Conservation (phyloP, 1,284 basidiomycete genomes). For the Malassezia dermatis region DNA sequence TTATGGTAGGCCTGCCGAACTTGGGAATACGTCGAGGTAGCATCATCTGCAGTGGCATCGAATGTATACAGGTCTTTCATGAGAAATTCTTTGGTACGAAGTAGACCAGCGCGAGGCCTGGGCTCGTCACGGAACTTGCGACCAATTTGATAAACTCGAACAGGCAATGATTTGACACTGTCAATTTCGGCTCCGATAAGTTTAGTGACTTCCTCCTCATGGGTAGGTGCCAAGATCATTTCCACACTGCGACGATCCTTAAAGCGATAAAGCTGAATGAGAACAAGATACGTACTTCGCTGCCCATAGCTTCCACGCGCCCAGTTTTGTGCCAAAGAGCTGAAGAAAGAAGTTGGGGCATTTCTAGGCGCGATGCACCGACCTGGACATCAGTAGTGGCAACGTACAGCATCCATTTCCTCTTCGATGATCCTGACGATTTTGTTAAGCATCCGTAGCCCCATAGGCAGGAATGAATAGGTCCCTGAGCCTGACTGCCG, state of each 20-base stretch:
- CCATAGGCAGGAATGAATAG: slow-evolving; percentile 45
- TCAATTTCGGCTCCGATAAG: slow-evolving; percentile 40
- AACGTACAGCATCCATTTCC: slow-evolving; percentile 33
- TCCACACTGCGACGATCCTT: slow-evolving; percentile 39
- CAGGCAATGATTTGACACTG: slow-evolving; percentile 35
- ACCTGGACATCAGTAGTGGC: slow-evolving; percentile 9
- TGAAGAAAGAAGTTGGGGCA: slow-evolving; percentile 44
- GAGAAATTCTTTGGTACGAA: slow-evolving; percentile 47
- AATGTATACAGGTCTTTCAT: slow-evolving; percentile 50
- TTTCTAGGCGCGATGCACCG: slow-evolving; percentile 38
- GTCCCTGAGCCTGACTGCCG: slow-evolving; percentile 46
- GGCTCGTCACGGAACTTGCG: slow-evolving; percentile 49
- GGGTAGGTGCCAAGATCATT: slow-evolving; percentile 47
- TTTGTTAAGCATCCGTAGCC: slow-evolving; percentile 41
- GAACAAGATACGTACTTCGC: slow-evolving; percentile 21
- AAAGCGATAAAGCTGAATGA: slow-evolving; percentile 35
- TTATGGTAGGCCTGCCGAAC: slow-evolving; percentile 39
- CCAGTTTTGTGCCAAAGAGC: slow-evolving; percentile 42
- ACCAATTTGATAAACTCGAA: slow-evolving; percentile 46
- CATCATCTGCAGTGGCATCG: slow-evolving; percentile 24
- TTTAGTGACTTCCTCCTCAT: slow-evolving; percentile 49
- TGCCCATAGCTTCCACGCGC: slow-evolving; percentile 37
- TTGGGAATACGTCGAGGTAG: slow-evolving; percentile 34
- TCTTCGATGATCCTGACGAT: slow-evolving; percentile 39
- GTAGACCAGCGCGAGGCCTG: slow-evolving; percentile 45